A percentile compares a stretch with the other conserved stretches of the same genome.
Conservation (phyloP, 2,329 filamentous ascomycete species). For the Fusarium praegraminearum region DNA sequence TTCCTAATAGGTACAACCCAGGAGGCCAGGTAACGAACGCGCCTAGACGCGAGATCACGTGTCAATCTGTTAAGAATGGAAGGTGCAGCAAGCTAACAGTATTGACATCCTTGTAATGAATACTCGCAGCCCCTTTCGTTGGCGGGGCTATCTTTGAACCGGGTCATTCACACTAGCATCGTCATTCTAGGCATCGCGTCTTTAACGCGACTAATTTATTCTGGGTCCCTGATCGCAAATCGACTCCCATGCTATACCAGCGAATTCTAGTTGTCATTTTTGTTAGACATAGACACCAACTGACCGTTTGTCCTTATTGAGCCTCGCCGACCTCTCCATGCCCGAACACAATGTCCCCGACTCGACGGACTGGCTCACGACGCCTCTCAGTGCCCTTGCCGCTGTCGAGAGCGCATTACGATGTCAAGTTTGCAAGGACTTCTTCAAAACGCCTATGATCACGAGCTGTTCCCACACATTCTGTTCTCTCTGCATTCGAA, state of each 20-base stretch:
- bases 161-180: constrained; percentile 5
- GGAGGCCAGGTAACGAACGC: constrained; percentile 28
- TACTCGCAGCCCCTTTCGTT: too few relatives aligned
- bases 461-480: constrained; percentile 97
- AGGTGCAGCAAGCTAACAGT: neutral
- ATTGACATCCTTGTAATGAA: neutral
- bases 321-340: constrained; percentile 41
- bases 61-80: neutral
- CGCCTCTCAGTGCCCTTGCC: constrained; percentile 73
- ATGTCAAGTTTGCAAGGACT: constrained; percentile 98
- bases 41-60: constrained; percentile 54
- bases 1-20: neutral
- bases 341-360: constrained; percentile 67
- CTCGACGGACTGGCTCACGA: constrained; percentile 86
- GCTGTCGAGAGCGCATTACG: constrained; percentile 86
- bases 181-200: constrained; percentile 42
- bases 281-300: neutral
- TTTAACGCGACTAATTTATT: constrained; percentile 39
- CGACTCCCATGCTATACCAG: neutral
- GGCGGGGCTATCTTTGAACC: constrained; percentile 7
- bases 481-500: constrained; percentile 93
- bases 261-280: constrained; percentile 3
- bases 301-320: neutral
- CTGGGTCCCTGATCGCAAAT: constrained; percentile 5
- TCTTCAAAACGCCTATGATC: constrained; percentile 93